Conservation (phyloP, 2,329 filamentous ascomycete species). For the Fusarium pseudonygamai region DNA sequence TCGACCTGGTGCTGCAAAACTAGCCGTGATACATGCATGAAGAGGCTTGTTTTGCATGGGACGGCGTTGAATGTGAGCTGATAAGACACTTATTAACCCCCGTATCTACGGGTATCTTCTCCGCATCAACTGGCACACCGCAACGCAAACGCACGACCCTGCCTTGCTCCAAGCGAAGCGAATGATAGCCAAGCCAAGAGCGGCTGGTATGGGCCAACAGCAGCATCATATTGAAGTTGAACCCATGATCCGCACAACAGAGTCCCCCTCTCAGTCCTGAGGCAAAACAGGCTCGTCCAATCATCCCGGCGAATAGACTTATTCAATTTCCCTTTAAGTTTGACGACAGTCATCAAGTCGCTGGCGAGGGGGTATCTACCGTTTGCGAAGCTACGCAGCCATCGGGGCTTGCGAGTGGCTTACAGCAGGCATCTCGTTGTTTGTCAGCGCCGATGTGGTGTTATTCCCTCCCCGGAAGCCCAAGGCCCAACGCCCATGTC, state of each 20-base stretch:
- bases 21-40: background rate
- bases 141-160: slow-evolving; percentile 25
- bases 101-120: slow-evolving; percentile 14
- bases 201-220: slow-evolving; percentile 26
- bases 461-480: background rate
- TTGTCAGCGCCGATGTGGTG: background rate
- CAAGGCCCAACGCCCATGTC: slow-evolving; percentile 7
- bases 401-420: slow-evolving; percentile 28
- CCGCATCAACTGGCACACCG: slow-evolving; percentile 17
- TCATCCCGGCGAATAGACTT: slow-evolving; percentile 6
- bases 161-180: slow-evolving; percentile 1
- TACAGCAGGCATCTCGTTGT: background rate
- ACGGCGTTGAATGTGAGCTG: slow-evolving; percentile 22
- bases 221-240: slow-evolving; percentile 6
- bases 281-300: background rate
- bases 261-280: background rate
- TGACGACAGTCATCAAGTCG: background rate
- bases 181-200: slow-evolving; percentile 20
- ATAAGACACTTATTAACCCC: slow-evolving; percentile 14
- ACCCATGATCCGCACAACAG: slow-evolving; percentile 13
- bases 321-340: background rate
- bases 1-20: background rate
- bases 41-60: background rate
- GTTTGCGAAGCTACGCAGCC: slow-evolving; percentile 1
- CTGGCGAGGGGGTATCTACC: background rate